Evolutionary conservation across 1,139 yeast species (phyloP), one percentile per base, ranked within the genome.

Genomic region (Suhomyces ambrosiae): DNA sequence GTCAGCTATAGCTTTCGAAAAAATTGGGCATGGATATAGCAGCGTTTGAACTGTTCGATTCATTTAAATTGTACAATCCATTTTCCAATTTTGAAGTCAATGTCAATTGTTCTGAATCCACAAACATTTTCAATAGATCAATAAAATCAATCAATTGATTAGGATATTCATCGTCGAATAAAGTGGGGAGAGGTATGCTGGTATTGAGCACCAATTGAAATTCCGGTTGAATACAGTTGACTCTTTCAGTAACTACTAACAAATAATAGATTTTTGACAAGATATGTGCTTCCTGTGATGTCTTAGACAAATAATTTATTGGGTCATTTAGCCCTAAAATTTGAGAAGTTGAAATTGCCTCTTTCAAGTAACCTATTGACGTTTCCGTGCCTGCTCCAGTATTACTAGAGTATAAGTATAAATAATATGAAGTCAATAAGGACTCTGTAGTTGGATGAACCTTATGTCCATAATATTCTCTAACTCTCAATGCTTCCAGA

Each of bases 301-400:
- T 46, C 32, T 54, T 57, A 13, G 46, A 35, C 5, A 36, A 33
- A 45, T 64, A 68, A 3, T 65, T 56, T 15, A 56, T 41, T 7
- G 61, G 54, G 30, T 58, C 61, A 38, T 69, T 71, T 21, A 68
- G 46, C 3, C 67, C 68, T 27, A 68, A 46, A 4, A 64, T 47
- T 37, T 67, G 73, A 6, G 71, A 70, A 24, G 60, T 53, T 7
- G 71, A 53, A 11, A 69, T 63, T 3, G 72, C 69, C 46, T 69
- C 74, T 19, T 71, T 56, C 35, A 69, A 53, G 42, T 64, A 63
- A 27, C 60, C 37, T 9, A 64, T 53, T 1, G 71, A 65, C 4
- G 61, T 58, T 10, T 49, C 44, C 4, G 53, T 50, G 3, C 61
- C 63, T 3, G 60, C 68, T 32, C 58, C 52, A 23, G 50, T 37